These are phyloP conservation scores for Saururus chinensis DNA, from an alignment of 164 flowering plant species.

Conservation along the genomic window DNA sequence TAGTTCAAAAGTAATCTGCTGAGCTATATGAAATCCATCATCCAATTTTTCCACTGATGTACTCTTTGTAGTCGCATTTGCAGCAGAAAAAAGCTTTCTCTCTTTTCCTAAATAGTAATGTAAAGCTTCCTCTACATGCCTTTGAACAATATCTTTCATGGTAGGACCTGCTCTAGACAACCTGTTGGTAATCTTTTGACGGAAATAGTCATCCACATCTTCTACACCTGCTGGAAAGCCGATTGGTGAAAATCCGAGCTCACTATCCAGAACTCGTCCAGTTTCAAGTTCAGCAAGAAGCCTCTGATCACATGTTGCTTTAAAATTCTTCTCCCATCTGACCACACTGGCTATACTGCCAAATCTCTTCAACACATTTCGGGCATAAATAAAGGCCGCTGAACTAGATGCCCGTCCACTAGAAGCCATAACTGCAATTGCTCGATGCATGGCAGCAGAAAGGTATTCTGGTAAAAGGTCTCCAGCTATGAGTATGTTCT, in stretches of 20 bases:
- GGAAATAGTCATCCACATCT: constrained; percentile 73
- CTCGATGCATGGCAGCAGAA: constrained; percentile 56
- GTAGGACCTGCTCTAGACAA: constrained; percentile 59
- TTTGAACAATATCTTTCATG: constrained; percentile 83
- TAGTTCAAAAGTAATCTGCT: constrained; percentile 48
- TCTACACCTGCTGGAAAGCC: constrained; percentile 77
- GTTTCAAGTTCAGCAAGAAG: constrained; percentile 82
- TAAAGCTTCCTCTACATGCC: constrained; percentile 63
- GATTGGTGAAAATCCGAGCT: constrained; percentile 43
- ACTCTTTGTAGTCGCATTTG: constrained; percentile 34
- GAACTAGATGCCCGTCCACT: constrained; percentile 69
- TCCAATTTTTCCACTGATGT: constrained; percentile 57
- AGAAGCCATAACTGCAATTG: constrained; percentile 39
- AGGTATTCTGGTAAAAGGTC: constrained; percentile 85
- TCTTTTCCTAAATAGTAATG: constrained; percentile 53
- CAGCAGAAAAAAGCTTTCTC: constrained; percentile 34
- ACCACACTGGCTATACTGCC: constrained; percentile 51
- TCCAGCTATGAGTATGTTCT: constrained; percentile 55
- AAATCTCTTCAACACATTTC: constrained; percentile 65
- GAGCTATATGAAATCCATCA: constrained; percentile 63
- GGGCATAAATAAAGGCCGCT: constrained; percentile 48
- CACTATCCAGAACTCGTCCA: constrained; percentile 57
- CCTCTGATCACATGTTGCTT: constrained; percentile 68
- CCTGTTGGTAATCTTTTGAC: constrained; percentile 66
- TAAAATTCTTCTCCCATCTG: constrained; percentile 83